Evolutionary conservation across 306 rosid genomes (phyloP), one percentile per base, ranked within the genome.

Genomic region (Comarum palustre): DNA sequence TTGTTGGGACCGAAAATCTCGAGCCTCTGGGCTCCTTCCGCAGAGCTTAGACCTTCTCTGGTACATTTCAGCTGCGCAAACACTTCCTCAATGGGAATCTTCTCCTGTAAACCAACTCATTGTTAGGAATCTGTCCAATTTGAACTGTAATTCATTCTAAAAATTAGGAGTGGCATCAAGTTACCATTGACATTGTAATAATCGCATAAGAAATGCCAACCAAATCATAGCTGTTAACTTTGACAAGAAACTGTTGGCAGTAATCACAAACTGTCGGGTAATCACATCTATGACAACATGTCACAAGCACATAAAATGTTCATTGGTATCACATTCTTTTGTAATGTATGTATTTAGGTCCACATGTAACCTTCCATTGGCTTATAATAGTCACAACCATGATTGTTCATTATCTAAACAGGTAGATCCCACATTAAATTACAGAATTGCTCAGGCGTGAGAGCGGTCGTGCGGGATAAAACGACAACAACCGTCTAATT

Each of bases 1-100:
- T 89, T 94, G 97, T 94, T 94, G 75, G 97, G 98, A 20, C 98
- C 98, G 62, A 94, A 94, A 65, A 94, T 94, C 65, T 81, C 87
- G 60, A 94, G 92, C 85, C 98, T 87, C 64, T 77, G 79, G 79
- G 79, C 92, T 80, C 98, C 98, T 80, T 94, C 98, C 12, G 81
- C 89, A 0, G 86, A 34, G 68, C 82, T 65, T 62, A 94, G 77
- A 58, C 98, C 98, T 79, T 91, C 98, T 73, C 51, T 80, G 62
- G 90, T 52, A 75, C 98, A 94, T 94, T 94, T 91, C 85, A 94
- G 42, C 78, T 91, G 95, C 70, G 78, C 91, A 32, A 94, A 94
- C 80, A 94, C 98, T 78, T 94, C 98, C 45, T 94, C 96, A 73
- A 94, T 79, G 7, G 98, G 98, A 72, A 94, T 89, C 55, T 88